Conservation (phyloP, 768 basidiomycete species). For the Psilocybe cubensis region DNA sequence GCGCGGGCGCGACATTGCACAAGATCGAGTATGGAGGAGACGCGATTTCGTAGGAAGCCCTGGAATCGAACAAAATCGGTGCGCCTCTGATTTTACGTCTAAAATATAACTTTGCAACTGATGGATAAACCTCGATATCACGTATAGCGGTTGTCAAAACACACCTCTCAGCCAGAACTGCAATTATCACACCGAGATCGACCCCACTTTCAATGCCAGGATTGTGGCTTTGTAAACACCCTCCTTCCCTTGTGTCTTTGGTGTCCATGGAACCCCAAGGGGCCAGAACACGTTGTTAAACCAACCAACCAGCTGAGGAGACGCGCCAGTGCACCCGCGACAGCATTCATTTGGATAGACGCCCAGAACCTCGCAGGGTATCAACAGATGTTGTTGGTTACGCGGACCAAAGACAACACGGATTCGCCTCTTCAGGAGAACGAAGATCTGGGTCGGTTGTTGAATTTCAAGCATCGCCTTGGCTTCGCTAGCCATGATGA, state of each 20-base stretch:
- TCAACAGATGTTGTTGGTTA: not conserved
- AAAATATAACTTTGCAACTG: not conserved
- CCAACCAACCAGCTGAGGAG: conserved; percentile 38
- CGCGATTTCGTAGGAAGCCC: conserved; percentile 8
- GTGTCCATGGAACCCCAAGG: conserved; percentile 51
- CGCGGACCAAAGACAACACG: not conserved
- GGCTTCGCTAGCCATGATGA: not conserved
- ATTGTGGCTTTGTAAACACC: conserved; percentile 50
- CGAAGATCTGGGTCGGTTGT: not conserved
- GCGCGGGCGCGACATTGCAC: not conserved
- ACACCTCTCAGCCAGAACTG: conserved; percentile 49
- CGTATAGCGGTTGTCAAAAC: conserved; percentile 45
- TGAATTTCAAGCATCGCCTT: not conserved
- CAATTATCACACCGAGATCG: conserved; percentile 41
- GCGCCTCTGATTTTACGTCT: not conserved
- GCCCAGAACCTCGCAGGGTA: not conserved
- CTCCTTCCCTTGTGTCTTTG: conserved; percentile 54
- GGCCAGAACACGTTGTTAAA: conserved; percentile 43
- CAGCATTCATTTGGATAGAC: conserved; percentile 12
- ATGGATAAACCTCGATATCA: not conserved
- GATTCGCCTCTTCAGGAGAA: not conserved
- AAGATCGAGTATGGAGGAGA: not conserved
- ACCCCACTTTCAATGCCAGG: conserved; percentile 48
- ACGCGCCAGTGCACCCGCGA: conserved; percentile 34
- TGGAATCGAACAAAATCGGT: conserved; percentile 13